Evolutionary conservation across 1,284 basidiomycete genomes (phyloP).

Genomic region (Fomitiporia mediterranea): DNA sequence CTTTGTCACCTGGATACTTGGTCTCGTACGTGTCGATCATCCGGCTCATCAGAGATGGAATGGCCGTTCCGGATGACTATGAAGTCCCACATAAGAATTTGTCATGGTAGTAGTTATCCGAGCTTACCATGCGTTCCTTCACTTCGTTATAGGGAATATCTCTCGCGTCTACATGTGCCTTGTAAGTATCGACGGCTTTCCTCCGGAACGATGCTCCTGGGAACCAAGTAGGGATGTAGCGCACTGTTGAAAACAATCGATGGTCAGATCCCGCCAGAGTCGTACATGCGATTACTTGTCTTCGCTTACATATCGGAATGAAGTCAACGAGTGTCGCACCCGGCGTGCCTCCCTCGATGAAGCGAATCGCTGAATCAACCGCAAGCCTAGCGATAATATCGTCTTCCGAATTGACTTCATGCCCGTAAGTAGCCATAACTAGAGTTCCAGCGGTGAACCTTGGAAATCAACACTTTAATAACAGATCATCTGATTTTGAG

Average conservation of each 20-base stretch:
- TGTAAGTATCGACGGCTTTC: not conserved
- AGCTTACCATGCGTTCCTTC: constrained; percentile 7
- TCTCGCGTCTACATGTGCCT: not conserved
- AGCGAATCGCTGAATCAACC: not conserved
- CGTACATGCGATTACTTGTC: too few species aligned
- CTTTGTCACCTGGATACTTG: not conserved
- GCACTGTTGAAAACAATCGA: constrained; percentile 15
- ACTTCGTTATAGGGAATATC: constrained; percentile 11
- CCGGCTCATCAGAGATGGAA: constrained; percentile 9
- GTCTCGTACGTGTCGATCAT: constrained; percentile 13
- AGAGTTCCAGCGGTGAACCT: constrained; percentile 9
- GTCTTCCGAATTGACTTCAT: constrained; percentile 22
- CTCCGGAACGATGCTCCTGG: constrained; percentile 28
- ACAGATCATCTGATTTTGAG: not conserved
- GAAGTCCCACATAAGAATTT: not conserved
- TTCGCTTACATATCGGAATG: constrained; percentile 24
- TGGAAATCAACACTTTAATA: not conserved
- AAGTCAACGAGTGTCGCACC: constrained; percentile 27
- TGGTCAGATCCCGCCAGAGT: not conserved
- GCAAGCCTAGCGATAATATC: constrained; percentile 30
- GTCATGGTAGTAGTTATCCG: not conserved
- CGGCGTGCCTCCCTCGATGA: constrained; percentile 8
- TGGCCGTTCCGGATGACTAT: not conserved
- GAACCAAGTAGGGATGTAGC: constrained; percentile 26
- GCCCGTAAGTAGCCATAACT: constrained; percentile 10